Evolutionary conservation across 306 rosid genomes (phyloP).

Genomic region (Gastrolobium villosum): DNA sequence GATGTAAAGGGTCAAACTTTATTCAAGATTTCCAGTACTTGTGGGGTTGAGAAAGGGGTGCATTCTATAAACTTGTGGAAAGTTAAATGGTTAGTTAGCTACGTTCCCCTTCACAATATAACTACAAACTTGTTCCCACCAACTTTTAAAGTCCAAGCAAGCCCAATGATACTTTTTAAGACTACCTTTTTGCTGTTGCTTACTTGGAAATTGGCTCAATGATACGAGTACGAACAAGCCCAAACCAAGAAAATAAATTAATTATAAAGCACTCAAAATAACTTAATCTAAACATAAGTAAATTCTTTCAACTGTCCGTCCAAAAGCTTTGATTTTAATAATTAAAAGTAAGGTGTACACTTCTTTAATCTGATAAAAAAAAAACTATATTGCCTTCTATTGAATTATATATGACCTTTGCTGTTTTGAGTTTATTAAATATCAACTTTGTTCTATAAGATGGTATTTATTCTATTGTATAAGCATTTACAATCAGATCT

Average conservation of each 20-base stretch:
- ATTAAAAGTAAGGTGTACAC: background rate
- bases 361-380: background rate
- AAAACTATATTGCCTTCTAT: background rate
- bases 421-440: constrained; percentile 10
- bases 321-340: background rate
- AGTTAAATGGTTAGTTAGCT: background rate
- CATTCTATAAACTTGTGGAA: background rate
- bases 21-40: background rate
- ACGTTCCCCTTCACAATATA: background rate
- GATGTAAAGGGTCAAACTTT: background rate
- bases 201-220: no score
- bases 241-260: no score
- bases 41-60: constrained; percentile 17
- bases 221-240: no score
- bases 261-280: no score
- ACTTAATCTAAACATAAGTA: no score
- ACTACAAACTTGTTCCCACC: background rate
- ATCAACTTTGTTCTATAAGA: background rate
- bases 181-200: no score
- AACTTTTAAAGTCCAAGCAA: background rate
- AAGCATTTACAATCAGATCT: background rate
- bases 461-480: background rate
- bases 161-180: no score
- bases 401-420: background rate
- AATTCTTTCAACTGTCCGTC: background rate